These are phyloP conservation scores for Aspergillus thermomutatus DNA, from an alignment of 2,329 filamentous ascomycete species.

Conservation along the genomic window DNA sequence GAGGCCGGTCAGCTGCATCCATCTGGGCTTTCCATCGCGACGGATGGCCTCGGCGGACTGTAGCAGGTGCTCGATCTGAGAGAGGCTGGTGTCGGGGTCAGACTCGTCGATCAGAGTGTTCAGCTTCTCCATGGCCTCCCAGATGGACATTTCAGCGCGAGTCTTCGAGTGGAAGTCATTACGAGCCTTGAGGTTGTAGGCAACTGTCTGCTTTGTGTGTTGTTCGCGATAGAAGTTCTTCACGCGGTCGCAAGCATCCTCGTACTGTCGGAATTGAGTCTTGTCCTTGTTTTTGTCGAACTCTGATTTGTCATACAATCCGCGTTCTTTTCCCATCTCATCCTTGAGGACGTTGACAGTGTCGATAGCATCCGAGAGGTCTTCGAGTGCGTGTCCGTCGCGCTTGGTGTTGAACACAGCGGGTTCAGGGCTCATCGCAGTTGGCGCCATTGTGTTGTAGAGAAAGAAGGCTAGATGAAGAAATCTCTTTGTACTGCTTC, in stretches of 20 bases:
- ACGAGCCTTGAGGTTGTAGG: constrained; percentile 80
- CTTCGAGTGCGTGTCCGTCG: constrained; percentile 57
- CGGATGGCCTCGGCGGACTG: constrained; percentile 88
- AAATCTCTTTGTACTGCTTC: not conserved
- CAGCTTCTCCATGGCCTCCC: constrained; percentile 90
- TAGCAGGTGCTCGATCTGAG: constrained; percentile 84
- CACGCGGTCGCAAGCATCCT: constrained; percentile 77
- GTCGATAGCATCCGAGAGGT: constrained; percentile 58
- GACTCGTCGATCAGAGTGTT: constrained; percentile 88
- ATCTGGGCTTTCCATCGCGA: constrained; percentile 58
- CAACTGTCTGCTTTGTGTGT: constrained; percentile 55
- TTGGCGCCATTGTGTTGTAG: constrained; percentile 27
- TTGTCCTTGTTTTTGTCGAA: constrained; percentile 78
- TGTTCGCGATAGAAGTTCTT: constrained; percentile 80
- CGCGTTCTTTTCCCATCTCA: constrained; percentile 46
- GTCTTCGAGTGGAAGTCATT: constrained; percentile 65
- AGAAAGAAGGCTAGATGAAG: not conserved
- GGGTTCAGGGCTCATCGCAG: constrained; percentile 22
- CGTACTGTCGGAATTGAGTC: constrained; percentile 76
- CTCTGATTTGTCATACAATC: constrained; percentile 54
- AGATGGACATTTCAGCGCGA: constrained; percentile 76
- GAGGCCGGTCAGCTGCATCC: constrained; percentile 49
- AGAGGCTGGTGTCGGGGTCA: constrained; percentile 82
- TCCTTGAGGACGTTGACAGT: constrained; percentile 59
- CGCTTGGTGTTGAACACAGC: constrained; percentile 40